These are phyloP conservation scores for Cladosporium sp. DNA, from an alignment of 2,329 filamentous ascomycete genomes.

Conservation along the genomic window DNA sequence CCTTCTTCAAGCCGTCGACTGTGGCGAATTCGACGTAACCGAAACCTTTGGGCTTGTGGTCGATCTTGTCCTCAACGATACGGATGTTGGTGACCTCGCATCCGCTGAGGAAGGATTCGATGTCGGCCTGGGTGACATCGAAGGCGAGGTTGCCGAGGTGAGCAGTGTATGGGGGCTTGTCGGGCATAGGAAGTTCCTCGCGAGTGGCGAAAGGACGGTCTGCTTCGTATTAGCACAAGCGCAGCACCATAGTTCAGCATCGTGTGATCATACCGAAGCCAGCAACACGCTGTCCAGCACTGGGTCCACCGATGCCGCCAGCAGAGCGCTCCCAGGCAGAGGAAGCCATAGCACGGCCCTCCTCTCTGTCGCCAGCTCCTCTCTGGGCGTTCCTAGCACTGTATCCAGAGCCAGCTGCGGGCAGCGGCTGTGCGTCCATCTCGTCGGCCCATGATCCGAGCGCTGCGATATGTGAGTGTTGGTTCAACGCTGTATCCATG, in stretches of 20 bases:
- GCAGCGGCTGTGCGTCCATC: conserved; percentile 61
- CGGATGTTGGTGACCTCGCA: conserved; percentile 88
- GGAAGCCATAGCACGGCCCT: conserved; percentile 42
- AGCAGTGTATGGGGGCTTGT: conserved; percentile 89
- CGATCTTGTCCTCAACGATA: conserved; percentile 93
- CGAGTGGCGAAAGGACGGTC: conserved; percentile 46
- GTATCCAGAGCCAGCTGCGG: conserved; percentile 24
- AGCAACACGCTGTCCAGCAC: conserved; percentile 12
- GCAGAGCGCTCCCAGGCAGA: conserved; percentile 26
- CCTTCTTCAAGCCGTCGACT: conserved; percentile 86
- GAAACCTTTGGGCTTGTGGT: conserved; percentile 93
- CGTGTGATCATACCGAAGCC: conserved; percentile 6
- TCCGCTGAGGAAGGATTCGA: conserved; percentile 78
- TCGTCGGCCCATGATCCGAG: conserved; percentile 97
- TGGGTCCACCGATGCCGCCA: conserved; percentile 28
- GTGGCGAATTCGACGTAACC: conserved; percentile 93
- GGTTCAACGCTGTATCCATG: background rate
- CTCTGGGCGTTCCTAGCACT: conserved; percentile 13
- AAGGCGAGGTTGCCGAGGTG: conserved; percentile 97
- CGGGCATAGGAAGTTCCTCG: conserved; percentile 79
- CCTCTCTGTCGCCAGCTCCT: conserved; percentile 24
- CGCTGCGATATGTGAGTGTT: conserved; percentile 42
- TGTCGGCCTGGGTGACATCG: conserved; percentile 78
- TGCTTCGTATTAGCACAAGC: conserved; percentile 8
- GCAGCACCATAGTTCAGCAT: conserved; percentile 7